phyloP scores from a whole-genome alignment of 1,284 basidiomycete genomes.

The Ganoderma sinense region DNA sequence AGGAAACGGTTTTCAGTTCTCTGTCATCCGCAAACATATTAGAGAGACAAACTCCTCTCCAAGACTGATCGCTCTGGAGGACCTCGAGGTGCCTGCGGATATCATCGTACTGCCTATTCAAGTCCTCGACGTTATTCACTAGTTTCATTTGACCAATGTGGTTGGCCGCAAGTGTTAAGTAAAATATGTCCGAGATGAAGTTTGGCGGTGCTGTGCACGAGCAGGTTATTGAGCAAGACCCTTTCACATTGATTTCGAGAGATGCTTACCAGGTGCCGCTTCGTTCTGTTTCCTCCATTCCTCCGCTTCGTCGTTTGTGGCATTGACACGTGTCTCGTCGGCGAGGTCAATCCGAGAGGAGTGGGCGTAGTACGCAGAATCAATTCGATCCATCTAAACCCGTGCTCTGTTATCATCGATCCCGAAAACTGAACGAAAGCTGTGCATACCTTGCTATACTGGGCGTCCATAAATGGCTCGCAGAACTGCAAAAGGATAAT shows the following conservation, averaged over 20 bases:
- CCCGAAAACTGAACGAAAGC: neutral
- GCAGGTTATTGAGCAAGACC: neutral
- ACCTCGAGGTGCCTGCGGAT: constrained; percentile 81
- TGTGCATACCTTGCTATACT: constrained; percentile 80
- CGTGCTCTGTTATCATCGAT: neutral
- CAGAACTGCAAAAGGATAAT: constrained; percentile 86
- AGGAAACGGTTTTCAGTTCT: neutral
- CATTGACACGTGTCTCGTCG: constrained; percentile 93
- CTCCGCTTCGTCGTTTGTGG: constrained; percentile 84
- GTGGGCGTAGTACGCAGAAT: constrained; percentile 81
- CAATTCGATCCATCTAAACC: constrained; percentile 88
- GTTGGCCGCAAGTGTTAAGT: constrained; percentile 83
- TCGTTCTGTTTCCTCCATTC: constrained; percentile 70
- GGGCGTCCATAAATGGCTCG: constrained; percentile 97
- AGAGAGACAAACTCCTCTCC: constrained; percentile 72
- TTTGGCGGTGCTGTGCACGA: constrained; percentile 66
- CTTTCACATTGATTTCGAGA: neutral
- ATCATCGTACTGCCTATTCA: constrained; percentile 79
- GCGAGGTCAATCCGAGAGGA: constrained; percentile 76
- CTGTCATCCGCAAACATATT: neutral
- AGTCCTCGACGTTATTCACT: constrained; percentile 75
- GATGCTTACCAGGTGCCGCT: constrained; percentile 48
- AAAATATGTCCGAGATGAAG: constrained; percentile 97
- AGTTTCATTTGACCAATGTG: constrained; percentile 89
- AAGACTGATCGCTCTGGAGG: constrained; percentile 78